Conservation (phyloP, 1,284 basidiomycete genomes). For the Leccinum pseudoinsigne region DNA sequence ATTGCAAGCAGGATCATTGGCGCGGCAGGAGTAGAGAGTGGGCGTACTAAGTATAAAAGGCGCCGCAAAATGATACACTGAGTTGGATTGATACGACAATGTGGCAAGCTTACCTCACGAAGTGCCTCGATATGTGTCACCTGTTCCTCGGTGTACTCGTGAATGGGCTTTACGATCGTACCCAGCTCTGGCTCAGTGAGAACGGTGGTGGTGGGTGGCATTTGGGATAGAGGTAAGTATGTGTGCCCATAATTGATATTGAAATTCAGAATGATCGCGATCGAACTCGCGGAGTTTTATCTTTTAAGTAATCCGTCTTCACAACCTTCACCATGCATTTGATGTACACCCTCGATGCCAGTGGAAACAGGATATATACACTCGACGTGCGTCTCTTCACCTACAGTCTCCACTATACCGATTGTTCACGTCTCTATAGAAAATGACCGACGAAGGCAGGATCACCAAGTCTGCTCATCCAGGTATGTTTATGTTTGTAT, state of each 20-base stretch:
- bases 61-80: neutral
- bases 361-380: slow-evolving; percentile 85
- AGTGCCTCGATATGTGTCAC: slow-evolving; percentile 57
- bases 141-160: slow-evolving; percentile 67
- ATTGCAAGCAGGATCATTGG: neutral
- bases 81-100: neutral
- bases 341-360: slow-evolving; percentile 86
- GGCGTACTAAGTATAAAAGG: slow-evolving; percentile 53
- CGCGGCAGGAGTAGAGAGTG: slow-evolving; percentile 56
- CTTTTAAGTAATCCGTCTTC: neutral
- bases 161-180: slow-evolving; percentile 51
- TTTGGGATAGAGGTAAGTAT: slow-evolving; percentile 1
- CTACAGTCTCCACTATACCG: neutral
- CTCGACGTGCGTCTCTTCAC: slow-evolving; percentile 64
- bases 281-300: slow-evolving; percentile 21
- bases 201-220: slow-evolving; percentile 42
- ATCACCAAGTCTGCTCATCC: slow-evolving; percentile 94
- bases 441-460: slow-evolving; percentile 77
- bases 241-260: neutral
- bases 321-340: slow-evolving; percentile 70
- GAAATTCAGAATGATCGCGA: neutral
- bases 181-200: slow-evolving; percentile 46
- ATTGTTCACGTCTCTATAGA: slow-evolving; percentile 48
- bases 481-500: slow-evolving; percentile 46
- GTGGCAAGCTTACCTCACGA: slow-evolving; percentile 48